phyloP scores from a whole-genome alignment of 192 early-diverging fungal species.

The Geosiphon pyriformis region DNA sequence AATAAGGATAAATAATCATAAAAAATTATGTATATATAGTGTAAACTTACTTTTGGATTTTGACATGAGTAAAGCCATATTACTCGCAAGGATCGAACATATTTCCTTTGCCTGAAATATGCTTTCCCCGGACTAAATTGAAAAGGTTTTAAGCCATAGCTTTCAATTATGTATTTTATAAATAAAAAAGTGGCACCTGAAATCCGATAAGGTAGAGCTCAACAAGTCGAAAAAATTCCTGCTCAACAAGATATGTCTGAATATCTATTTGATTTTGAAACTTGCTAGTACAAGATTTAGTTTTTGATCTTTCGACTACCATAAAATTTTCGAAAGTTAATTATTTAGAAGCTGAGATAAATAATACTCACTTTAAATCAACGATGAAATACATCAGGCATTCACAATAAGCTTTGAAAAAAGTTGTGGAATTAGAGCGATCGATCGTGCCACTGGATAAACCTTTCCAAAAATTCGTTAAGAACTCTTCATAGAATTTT shows the following conservation, averaged over 20 bases:
- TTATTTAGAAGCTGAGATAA: slow-evolving; percentile 3
- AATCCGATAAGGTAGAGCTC: slow-evolving; percentile 38
- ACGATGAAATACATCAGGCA: slow-evolving; percentile 55
- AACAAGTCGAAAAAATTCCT: slow-evolving; percentile 36
- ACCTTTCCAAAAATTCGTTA: slow-evolving; percentile 57
- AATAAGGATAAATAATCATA: not conserved
- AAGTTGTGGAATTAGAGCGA: slow-evolving; percentile 36
- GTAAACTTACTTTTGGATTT: slow-evolving; percentile 3
- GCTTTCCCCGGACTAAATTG: not conserved
- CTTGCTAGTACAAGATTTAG: slow-evolving; percentile 13
- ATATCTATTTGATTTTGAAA: slow-evolving; percentile 2
- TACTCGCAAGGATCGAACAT: not conserved
- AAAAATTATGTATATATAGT: not conserved
- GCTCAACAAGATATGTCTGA: slow-evolving; percentile 21
- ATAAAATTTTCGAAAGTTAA: not conserved
- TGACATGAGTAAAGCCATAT: not conserved
- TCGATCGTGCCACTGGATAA: slow-evolving; percentile 44
- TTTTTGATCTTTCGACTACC: not conserved
- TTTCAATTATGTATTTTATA: not conserved
- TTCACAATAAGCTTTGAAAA: slow-evolving; percentile 60
- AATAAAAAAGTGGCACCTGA: slow-evolving; percentile 1
- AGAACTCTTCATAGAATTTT: slow-evolving; percentile 54
- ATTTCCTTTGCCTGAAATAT: slow-evolving; percentile 10
- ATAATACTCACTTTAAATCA: slow-evolving; percentile 33
- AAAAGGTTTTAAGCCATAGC: not conserved